Conservation (phyloP, 176 grass and related monocot species). For the Pontederia paniculata region DNA sequence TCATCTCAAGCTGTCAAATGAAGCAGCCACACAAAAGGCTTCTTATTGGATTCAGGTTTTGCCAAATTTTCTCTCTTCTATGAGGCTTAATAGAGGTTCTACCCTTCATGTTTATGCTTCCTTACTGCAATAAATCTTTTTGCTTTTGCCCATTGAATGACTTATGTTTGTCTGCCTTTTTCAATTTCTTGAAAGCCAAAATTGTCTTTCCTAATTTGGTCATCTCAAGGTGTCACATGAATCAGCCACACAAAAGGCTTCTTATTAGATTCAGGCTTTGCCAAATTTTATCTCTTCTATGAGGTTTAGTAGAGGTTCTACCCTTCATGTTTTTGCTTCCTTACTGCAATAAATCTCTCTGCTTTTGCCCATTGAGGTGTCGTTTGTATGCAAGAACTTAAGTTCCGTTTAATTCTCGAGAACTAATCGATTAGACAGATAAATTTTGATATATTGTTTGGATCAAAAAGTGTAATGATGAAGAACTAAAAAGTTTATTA, state of each 20-base stretch:
- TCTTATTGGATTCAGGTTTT: conserved; percentile 23
- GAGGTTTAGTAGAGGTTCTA: conserved; percentile 65
- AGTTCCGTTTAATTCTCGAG: too few species aligned
- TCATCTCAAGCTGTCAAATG: too few species aligned
- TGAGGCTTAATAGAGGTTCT: conserved; percentile 63
- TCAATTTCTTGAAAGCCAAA: conserved; percentile 12
- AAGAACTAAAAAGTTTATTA: too few species aligned
- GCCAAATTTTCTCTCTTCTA: conserved; percentile 31
- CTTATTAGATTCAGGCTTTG: conserved; percentile 20
- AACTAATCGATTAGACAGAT: too few species aligned
- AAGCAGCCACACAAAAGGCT: background rate
- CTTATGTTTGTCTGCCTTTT: conserved; percentile 28
- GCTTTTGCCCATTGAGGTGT: conserved; percentile 10
- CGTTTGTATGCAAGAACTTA: too few species aligned
- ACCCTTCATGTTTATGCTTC: conserved; percentile 61
- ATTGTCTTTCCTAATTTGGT: too few species aligned
- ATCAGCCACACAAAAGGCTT: conserved; percentile 1
- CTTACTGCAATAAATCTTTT: conserved; percentile 43
- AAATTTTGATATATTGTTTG: too few species aligned
- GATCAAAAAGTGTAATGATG: too few species aligned
- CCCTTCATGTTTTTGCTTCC: conserved; percentile 65
- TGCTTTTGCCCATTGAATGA: conserved; percentile 15
- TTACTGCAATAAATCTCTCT: conserved; percentile 40
- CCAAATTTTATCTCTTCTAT: conserved; percentile 30
- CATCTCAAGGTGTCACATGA: too few species aligned